phyloP scores from a whole-genome alignment of 345 rosid genomes.

The Eutrema heterophyllum region DNA sequence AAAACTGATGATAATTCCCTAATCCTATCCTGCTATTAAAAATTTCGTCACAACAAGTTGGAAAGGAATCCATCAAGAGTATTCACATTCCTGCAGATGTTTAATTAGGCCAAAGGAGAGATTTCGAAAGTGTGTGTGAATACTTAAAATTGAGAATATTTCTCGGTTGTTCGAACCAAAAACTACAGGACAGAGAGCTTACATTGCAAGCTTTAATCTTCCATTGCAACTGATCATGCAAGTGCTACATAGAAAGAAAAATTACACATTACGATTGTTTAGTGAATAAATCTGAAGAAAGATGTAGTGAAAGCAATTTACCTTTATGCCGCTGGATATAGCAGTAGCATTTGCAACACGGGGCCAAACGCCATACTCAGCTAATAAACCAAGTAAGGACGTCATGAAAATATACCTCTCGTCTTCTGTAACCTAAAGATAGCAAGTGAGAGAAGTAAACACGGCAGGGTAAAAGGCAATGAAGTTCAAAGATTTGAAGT shows the following conservation, averaged over 20 bases:
- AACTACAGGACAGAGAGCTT: slow-evolving; percentile 38
- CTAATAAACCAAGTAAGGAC: slow-evolving; percentile 82
- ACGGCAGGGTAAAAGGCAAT: neutral
- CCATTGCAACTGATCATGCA: slow-evolving; percentile 83
- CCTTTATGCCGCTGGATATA: slow-evolving; percentile 68
- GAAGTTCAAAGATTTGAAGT: neutral
- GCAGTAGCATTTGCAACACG: slow-evolving; percentile 64
- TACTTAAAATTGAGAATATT: neutral
- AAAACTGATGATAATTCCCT: slow-evolving; percentile 40
- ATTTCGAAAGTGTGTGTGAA: neutral
- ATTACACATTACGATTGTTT: neutral
- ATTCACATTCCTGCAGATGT: neutral
- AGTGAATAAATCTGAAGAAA: neutral
- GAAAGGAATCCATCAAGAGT: neutral
- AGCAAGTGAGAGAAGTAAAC: neutral
- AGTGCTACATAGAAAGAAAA: slow-evolving; percentile 43
- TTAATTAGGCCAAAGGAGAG: neutral
- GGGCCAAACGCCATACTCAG: slow-evolving; percentile 74
- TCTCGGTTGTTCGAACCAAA: neutral
- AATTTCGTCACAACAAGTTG: slow-evolving; percentile 6
- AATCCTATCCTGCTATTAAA: slow-evolving; percentile 60
- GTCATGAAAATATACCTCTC: slow-evolving; percentile 78
- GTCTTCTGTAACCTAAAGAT: slow-evolving; percentile 68
- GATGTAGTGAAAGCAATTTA: slow-evolving; percentile 27
- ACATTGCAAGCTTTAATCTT: slow-evolving; percentile 78